Evolutionary conservation across 169 alveolate species (phyloP).

Genomic region (Plasmodium blacklocki): DNA sequence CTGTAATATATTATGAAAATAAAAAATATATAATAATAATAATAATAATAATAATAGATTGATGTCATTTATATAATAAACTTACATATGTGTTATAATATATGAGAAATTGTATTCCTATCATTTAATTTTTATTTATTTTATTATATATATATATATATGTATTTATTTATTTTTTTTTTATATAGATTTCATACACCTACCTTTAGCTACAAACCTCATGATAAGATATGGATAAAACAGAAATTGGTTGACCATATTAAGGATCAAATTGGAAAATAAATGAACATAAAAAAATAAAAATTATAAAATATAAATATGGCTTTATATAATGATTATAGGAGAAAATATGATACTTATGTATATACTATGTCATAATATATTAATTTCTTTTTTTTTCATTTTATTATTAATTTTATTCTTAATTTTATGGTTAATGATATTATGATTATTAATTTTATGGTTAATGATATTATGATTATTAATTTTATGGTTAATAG

Average conservation of each 20-base stretch:
- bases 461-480: too few species aligned
- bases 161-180: neutral
- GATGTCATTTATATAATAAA: too few species aligned
- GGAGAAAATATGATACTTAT: neutral
- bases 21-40: too few species aligned
- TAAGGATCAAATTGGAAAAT: slow-evolving; percentile 73
- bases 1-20: slow-evolving; percentile 29
- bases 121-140: neutral
- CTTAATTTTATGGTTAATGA: too few species aligned
- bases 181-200: slow-evolving; percentile 59
- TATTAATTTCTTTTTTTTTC: too few species aligned
- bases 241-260: slow-evolving; percentile 76
- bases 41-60: too few species aligned
- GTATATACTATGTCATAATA: neutral
- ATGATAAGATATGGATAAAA: slow-evolving; percentile 75
- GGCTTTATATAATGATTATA: neutral
- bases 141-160: slow-evolving; percentile 4
- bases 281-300: neutral
- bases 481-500: neutral
- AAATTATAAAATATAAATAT: slow-evolving; percentile 1
- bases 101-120: too few species aligned
- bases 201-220: slow-evolving; percentile 65
- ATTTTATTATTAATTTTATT: too few species aligned
- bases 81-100: too few species aligned
- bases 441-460: too few species aligned